A percentile compares a stretch with the other conserved stretches of the same genome.
Conservation (phyloP, 768 basidiomycete species). For the Russula compacta region DNA sequence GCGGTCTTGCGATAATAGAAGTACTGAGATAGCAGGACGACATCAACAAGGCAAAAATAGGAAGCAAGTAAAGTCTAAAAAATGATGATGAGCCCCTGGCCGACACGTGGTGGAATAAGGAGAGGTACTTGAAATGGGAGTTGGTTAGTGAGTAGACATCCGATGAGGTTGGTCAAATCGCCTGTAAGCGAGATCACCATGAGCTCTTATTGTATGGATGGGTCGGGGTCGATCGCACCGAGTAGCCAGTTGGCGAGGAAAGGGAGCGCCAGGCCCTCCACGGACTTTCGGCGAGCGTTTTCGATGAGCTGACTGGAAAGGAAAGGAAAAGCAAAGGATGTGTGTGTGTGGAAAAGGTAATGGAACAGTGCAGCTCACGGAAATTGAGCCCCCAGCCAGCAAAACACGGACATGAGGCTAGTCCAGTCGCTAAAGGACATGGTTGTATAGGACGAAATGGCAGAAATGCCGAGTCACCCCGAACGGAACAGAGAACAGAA, state of each 20-base stretch:
- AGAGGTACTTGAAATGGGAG: constrained; percentile 79
- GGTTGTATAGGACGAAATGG: neutral
- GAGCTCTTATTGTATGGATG: neutral
- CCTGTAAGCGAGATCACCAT: constrained; percentile 37
- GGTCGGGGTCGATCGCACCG: constrained; percentile 38
- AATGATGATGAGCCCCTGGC: constrained; percentile 5
- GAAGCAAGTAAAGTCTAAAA: constrained; percentile 77
- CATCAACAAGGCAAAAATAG: constrained; percentile 85
- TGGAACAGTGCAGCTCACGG: constrained; percentile 47
- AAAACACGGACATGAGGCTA: constrained; percentile 63
- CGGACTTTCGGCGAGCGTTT: constrained; percentile 66
- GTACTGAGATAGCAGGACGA: constrained; percentile 68
- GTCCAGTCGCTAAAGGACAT: constrained; percentile 48
- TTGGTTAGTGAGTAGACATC: constrained; percentile 86
- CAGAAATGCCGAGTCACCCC: no score
- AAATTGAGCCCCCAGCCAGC: constrained; percentile 83
- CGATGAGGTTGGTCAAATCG: constrained; percentile 87
- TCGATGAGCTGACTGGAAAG: constrained; percentile 67
- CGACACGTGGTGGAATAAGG: constrained; percentile 8
- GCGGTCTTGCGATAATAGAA: constrained; percentile 52
- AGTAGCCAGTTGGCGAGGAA: constrained; percentile 92
- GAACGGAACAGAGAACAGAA: no score
- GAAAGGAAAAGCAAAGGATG: neutral
- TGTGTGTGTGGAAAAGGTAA: no score
- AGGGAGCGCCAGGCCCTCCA: constrained; percentile 85